These are phyloP conservation scores for Penicillium nordicum DNA, from an alignment of 2,329 filamentous ascomycete genomes.

Conservation along the genomic window DNA sequence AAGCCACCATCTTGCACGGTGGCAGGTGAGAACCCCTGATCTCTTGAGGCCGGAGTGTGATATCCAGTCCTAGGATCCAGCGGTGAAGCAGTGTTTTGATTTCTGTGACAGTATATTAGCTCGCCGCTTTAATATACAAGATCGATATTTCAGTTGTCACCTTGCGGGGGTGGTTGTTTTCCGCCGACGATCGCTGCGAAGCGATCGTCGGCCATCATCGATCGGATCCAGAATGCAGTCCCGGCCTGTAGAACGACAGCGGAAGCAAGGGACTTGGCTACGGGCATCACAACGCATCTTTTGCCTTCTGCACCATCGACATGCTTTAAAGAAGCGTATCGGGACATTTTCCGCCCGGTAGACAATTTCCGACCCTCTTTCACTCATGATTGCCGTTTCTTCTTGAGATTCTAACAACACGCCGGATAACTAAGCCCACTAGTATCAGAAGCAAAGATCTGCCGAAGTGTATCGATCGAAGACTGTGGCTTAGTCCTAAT, in stretches of 20 bases:
- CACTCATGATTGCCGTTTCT: constrained; percentile 20
- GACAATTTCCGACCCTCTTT: constrained; percentile 27
- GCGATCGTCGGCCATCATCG: constrained; percentile 20
- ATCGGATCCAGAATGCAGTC: constrained; percentile 36
- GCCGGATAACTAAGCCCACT: too few species aligned
- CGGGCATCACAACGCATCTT: constrained; percentile 39
- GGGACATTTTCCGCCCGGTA: constrained; percentile 31
- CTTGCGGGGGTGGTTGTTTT: constrained; percentile 24
- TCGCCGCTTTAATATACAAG: not conserved
- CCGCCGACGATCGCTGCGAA: constrained; percentile 23
- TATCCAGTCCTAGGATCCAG: constrained; percentile 20
- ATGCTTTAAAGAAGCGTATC: constrained; percentile 36
- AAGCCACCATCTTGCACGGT: constrained; percentile 19
- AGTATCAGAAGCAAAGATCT: not conserved
- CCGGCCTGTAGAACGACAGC: constrained; percentile 32
- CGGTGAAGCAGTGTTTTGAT: constrained; percentile 16
- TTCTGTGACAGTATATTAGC: constrained; percentile 14
- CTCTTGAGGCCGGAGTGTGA: constrained; percentile 25
- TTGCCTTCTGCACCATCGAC: constrained; percentile 35
- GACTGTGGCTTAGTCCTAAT: not conserved
- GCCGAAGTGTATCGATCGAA: not conserved
- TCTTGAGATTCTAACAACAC: not conserved
- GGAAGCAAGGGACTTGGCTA: constrained; percentile 34
- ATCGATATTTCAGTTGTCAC: constrained; percentile 16
- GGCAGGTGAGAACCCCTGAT: constrained; percentile 27